Percentiles rank a stretch among this genome's conserved stretches.
These are phyloP conservation scores for Fusarium torreyae DNA, from an alignment of 2,329 filamentous ascomycete genomes.

Conservation along the genomic window DNA sequence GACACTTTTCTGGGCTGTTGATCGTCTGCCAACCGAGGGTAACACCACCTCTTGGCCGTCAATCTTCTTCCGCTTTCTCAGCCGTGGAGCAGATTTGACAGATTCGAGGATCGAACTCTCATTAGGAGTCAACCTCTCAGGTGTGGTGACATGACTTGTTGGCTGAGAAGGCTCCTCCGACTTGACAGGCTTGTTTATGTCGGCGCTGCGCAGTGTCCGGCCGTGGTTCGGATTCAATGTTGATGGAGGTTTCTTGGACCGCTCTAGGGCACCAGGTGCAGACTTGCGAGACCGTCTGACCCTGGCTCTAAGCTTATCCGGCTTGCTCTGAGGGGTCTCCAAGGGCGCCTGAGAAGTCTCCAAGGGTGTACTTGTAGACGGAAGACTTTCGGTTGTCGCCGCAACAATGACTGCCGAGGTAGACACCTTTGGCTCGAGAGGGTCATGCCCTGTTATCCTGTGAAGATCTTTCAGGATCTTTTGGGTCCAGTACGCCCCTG, in stretches of 20 bases:
- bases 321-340: slow-evolving; percentile 23
- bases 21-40: slow-evolving; percentile 44
- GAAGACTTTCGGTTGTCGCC: slow-evolving; percentile 7
- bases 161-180: slow-evolving; percentile 2
- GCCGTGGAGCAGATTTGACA: slow-evolving; percentile 65
- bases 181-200: slow-evolving; percentile 14
- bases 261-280: slow-evolving; percentile 56
- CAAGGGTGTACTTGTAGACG: slow-evolving; percentile 10
- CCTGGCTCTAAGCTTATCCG: slow-evolving; percentile 46
- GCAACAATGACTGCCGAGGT: slow-evolving; percentile 28
- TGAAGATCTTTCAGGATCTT: slow-evolving; percentile 61
- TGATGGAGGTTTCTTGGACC: slow-evolving; percentile 50
- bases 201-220: slow-evolving; percentile 46
- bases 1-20: slow-evolving; percentile 26
- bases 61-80: slow-evolving; percentile 64
- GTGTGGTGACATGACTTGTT: slow-evolving; percentile 5
- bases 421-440: slow-evolving; percentile 38
- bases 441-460: slow-evolving; percentile 52
- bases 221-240: slow-evolving; percentile 58
- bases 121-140: slow-evolving; percentile 12
- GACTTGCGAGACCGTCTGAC: slow-evolving; percentile 58
- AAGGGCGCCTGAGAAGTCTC: slow-evolving; percentile 5
- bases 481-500: slow-evolving; percentile 61
- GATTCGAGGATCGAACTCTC: slow-evolving; percentile 65
- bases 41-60: slow-evolving; percentile 56